Evolutionary conservation across 805 yeast genomes (phyloP).

Genomic region (Candida arabinofermentans): DNA sequence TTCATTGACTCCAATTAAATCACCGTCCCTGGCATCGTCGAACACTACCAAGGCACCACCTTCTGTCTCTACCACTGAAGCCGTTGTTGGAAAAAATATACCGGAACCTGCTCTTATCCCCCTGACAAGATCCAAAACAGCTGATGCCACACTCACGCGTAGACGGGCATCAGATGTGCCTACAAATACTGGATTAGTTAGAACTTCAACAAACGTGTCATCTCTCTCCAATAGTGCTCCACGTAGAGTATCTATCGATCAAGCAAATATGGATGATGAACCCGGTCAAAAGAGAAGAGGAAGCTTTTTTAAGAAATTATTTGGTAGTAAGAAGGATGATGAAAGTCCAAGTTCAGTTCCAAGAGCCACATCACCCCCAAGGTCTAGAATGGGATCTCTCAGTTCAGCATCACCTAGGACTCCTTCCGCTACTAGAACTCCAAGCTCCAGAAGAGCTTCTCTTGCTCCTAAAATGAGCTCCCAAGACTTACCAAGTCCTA

Average conservation of each 20-base stretch:
- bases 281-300: conserved; percentile 10
- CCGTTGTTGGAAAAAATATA: conserved; percentile 5
- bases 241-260: conserved; percentile 4
- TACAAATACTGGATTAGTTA: conserved; percentile 10
- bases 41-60: conserved; percentile 26
- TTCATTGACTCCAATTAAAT: conserved; percentile 19
- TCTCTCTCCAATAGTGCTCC: conserved; percentile 1
- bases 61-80: conserved; percentile 18
- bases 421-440: conserved; percentile 1
- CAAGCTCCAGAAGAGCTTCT: background rate
- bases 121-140: conserved; percentile 23
- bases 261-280: background rate
- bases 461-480: background rate
- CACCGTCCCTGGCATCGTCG: conserved; percentile 24
- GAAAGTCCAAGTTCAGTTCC: conserved; percentile 1
- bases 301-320: conserved; percentile 20
- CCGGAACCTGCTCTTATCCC: conserved; percentile 10
- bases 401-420: background rate
- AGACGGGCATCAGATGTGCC: conserved; percentile 7
- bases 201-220: conserved; percentile 29
- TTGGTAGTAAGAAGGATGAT: conserved; percentile 17
- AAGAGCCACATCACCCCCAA: conserved; percentile 4
- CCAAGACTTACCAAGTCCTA: background rate
- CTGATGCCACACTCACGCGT: conserved; percentile 18
- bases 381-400: background rate